Percentiles rank a stretch among this genome's conserved stretches.
phyloP scores from a whole-genome alignment of 257 asterid species.

The Capsicum baccatum region DNA sequence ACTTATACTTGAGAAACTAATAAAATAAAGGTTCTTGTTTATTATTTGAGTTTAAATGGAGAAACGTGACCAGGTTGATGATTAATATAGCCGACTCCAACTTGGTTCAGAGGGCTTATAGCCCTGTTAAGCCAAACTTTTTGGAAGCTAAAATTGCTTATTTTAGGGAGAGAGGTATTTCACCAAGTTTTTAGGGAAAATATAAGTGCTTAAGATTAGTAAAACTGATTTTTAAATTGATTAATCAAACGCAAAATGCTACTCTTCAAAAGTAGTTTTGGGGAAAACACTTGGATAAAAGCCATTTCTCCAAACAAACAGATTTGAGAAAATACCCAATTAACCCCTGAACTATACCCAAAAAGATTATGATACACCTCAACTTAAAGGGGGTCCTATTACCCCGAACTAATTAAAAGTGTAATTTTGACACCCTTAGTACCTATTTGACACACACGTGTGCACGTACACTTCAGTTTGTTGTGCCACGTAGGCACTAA shows the following conservation, averaged over 20 bases:
- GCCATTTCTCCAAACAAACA: background rate
- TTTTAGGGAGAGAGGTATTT: background rate
- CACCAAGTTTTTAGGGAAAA: background rate
- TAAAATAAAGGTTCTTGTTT: background rate
- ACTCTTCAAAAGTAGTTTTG: background rate
- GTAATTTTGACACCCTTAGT: no score
- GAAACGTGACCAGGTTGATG: background rate
- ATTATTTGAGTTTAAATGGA: background rate
- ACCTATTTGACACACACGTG: no score
- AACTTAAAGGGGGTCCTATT: no score
- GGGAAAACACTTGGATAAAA: background rate
- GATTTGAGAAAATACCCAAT: background rate
- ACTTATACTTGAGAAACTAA: background rate
- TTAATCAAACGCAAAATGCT: background rate
- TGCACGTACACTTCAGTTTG: no score
- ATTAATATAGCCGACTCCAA: background rate
- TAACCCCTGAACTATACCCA: no score
- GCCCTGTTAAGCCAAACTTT: background rate
- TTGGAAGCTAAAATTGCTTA: background rate
- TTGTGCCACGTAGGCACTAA: no score
- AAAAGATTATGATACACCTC: no score
- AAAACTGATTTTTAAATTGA: background rate
- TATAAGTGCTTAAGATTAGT: background rate
- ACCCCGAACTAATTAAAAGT: no score
- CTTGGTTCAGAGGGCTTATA: background rate